Evolutionary conservation across 768 basidiomycete genomes (phyloP).

Genomic region (Hericium rajendrae): DNA sequence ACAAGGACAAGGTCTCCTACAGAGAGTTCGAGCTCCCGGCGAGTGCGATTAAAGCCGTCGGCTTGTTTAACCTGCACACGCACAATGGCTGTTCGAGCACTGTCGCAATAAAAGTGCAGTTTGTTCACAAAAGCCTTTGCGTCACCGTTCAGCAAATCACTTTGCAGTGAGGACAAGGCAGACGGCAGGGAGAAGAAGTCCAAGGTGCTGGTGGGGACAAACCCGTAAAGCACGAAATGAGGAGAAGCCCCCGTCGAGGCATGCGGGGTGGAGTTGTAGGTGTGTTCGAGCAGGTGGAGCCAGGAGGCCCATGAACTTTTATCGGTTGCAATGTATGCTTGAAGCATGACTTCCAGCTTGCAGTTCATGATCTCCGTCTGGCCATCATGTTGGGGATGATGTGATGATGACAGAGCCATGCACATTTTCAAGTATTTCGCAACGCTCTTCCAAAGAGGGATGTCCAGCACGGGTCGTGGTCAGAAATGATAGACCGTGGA

Average conservation of each 20-base stretch:
- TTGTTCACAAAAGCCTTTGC: not conserved
- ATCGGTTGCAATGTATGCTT: not conserved
- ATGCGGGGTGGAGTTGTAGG: conserved; percentile 14
- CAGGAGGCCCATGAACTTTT: not conserved
- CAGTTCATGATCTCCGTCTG: conserved; percentile 1
- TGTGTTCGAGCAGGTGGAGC: not conserved
- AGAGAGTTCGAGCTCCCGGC: conserved; percentile 1
- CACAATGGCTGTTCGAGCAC: conserved; percentile 7
- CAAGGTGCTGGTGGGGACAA: not conserved
- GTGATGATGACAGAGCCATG: not conserved
- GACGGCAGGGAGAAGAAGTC: conserved; percentile 1
- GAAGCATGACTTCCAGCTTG: not conserved
- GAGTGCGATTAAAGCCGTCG: conserved; percentile 6
- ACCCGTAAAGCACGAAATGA: conserved; percentile 11
- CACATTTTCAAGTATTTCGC: conserved; percentile 7
- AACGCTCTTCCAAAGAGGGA: conserved; percentile 7
- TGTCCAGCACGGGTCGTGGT: conserved; percentile 5
- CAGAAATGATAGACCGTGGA: not conserved
- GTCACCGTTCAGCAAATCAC: not conserved
- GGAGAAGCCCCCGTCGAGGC: conserved; percentile 7
- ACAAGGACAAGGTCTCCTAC: conserved; percentile 16
- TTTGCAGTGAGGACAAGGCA: not conserved
- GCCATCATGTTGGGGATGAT: conserved; percentile 2
- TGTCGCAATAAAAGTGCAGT: not conserved
- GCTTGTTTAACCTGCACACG: conserved; percentile 8